Evolutionary conservation across 139 green algal genomes (phyloP).

Genomic region (Trebouxia sp.): DNA sequence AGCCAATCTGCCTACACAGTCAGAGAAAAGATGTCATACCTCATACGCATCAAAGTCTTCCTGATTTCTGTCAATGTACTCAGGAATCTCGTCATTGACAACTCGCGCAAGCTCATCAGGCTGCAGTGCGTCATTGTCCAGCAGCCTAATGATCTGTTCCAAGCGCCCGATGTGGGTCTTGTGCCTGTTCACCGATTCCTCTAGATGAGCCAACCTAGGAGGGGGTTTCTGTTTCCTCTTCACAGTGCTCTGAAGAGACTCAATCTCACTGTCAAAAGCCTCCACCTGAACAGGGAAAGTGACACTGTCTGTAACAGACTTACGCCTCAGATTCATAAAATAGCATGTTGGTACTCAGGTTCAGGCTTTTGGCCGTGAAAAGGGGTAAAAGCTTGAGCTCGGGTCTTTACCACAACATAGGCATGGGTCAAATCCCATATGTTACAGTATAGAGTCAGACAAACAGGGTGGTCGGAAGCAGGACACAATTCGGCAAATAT

Average conservation of each 20-base stretch:
- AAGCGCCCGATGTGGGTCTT: conserved; percentile 78
- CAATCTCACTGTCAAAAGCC: conserved; percentile 91
- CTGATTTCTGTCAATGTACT: conserved; percentile 85
- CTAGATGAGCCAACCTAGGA: conserved; percentile 58
- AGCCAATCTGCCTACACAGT: no score
- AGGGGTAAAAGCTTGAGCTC: no score
- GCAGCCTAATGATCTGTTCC: conserved; percentile 87
- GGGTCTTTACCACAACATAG: no score
- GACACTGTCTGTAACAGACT: no score
- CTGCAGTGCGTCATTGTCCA: conserved; percentile 91
- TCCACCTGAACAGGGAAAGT: conserved; percentile 72
- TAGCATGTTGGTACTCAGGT: no score
- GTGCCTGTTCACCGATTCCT: conserved; percentile 74
- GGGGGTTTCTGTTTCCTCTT: conserved; percentile 82
- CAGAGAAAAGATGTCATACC: background rate
- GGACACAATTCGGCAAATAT: no score
- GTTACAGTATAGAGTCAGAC: no score
- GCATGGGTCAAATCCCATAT: no score
- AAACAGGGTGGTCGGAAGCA: no score
- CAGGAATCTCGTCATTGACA: conserved; percentile 78
- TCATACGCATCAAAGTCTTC: conserved; percentile 79
- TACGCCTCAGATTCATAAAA: no score
- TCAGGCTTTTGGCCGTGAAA: no score
- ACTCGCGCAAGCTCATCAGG: conserved; percentile 49
- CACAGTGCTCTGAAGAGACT: conserved; percentile 69